phyloP scores from a whole-genome alignment of 371 early-diverging fungal species.

The Lichtheimia hyalospora region DNA sequence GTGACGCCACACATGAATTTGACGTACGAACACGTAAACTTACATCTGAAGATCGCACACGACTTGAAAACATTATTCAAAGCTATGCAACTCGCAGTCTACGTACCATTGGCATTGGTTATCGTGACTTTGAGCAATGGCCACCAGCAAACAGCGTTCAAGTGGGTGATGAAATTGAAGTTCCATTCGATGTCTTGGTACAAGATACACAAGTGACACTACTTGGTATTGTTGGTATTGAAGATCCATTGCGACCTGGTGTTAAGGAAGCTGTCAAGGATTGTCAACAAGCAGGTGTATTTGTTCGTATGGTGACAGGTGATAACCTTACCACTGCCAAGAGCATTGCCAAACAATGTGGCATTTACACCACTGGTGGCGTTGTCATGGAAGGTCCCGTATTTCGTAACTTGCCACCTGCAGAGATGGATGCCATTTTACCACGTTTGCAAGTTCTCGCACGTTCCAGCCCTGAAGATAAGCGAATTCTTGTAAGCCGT shows the following conservation, averaged over 20 bases:
- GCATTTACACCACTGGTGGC: constrained; percentile 63
- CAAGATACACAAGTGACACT: constrained; percentile 47
- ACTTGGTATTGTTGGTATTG: constrained; percentile 66
- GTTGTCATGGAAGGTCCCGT: constrained; percentile 68
- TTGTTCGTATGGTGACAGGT: constrained; percentile 84
- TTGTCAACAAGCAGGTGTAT: constrained; percentile 73
- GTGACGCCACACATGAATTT: constrained; percentile 26
- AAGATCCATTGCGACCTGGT: constrained; percentile 74
- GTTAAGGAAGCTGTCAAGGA: constrained; percentile 65
- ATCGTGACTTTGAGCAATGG: constrained; percentile 65
- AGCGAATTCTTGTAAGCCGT: constrained; percentile 63
- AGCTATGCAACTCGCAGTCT: constrained; percentile 58
- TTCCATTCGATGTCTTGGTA: constrained; percentile 42
- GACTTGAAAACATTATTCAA: constrained; percentile 57
- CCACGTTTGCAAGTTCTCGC: constrained; percentile 73
- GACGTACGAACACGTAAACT: constrained; percentile 52
- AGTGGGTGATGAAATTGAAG: constrained; percentile 24
- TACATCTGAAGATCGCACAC: constrained; percentile 38
- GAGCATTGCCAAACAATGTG: constrained; percentile 69
- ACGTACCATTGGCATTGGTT: constrained; percentile 72
- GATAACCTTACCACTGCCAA: constrained; percentile 71
- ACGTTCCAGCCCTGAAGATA: constrained; percentile 73
- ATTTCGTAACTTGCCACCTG: constrained; percentile 56
- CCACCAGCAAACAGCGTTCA: constrained; percentile 35
- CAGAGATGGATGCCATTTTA: constrained; percentile 62